Conservation (phyloP, 2,329 filamentous ascomycete genomes). For the Beauveria bassiana region DNA sequence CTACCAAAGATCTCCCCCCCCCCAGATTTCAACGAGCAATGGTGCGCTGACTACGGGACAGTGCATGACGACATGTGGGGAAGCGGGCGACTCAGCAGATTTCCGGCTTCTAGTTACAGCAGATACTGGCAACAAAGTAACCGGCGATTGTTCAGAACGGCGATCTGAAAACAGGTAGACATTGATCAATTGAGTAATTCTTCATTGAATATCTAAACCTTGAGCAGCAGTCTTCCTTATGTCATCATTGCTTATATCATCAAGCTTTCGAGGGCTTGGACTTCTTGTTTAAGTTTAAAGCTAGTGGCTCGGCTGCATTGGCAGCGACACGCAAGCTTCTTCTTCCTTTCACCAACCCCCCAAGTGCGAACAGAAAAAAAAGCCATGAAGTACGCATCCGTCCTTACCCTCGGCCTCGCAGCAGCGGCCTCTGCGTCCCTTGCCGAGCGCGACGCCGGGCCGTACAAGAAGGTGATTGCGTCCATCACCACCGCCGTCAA, state of each 20-base stretch:
- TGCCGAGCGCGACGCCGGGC: slow-evolving; percentile 5
- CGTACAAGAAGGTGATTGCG: slow-evolving; percentile 7
- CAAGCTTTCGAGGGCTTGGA: neutral
- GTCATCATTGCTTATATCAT: neutral
- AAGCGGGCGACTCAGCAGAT: no score
- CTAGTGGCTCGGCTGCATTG: neutral
- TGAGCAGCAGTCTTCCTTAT: neutral
- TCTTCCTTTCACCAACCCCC: neutral
- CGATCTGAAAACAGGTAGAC: no score
- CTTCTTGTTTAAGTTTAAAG: neutral
- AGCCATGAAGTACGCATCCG: neutral
- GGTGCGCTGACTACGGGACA: no score
- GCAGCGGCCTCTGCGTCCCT: slow-evolving; percentile 1
- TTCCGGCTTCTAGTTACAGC: neutral
- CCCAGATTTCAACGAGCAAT: no score
- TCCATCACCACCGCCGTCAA: slow-evolving; percentile 7
- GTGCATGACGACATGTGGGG: no score
- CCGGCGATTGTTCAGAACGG: neutral
- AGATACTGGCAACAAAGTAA: neutral
- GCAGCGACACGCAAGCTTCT: neutral
- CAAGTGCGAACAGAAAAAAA: neutral
- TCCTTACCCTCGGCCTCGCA: neutral
- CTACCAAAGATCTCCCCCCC: no score
- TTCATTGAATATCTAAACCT: neutral
- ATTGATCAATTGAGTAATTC: neutral